Base-by-base conservation (phyloP, 2,329 filamentous ascomycete genomes). In the Ophidiomyces ophidiicola region DNA sequence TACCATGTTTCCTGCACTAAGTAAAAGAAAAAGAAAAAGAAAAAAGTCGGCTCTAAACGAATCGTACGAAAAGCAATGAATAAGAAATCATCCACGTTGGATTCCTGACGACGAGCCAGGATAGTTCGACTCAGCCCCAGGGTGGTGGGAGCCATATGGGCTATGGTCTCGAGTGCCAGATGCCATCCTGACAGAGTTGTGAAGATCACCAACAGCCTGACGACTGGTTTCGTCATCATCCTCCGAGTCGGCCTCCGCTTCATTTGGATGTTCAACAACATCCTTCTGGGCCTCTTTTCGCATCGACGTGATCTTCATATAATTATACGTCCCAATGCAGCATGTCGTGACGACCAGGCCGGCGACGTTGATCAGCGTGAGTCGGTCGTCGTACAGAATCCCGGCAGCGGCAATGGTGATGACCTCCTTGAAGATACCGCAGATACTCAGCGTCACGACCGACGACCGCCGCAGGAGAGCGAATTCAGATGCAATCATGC, bases 361-460 rank as follows among this genome's bases (percentile, higher is more conserved):
- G 11, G 81, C 73, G 6, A 94, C 67, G 58, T 98, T 98, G 66
- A 98, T 76, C 0, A 79, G 68, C 0, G 87, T 94, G 32, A 98
- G 73, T 34, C 73, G 75, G 57, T 98, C 90, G 51, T 90, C 74
- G 66, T 94, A 98, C 3, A 94, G 77, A 19, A 92, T 59, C 6
- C 85, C 82, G 0, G 88, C 88, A 1, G 85, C 86, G 28, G 76
- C 80, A 53, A 98, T 96, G 10, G 90, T 98, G 40, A 98, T 79
- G 28, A 96, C 90, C 64, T 98, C 90, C 60, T 98, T 98, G 70
- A 98, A 96, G 46, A 98, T 96, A 45, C 90, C 90, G 46, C 87
- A 93, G 50, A 98, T 94, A 36, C 82, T 92, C 32, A 98, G 71
- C 0, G 90, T 96, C 36, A 98, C 90, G 38, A 98, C 90, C 1